phyloP scores from a whole-genome alignment of 345 rosid genomes.

The sweet orange (Citrus sinensis) region DNA sequence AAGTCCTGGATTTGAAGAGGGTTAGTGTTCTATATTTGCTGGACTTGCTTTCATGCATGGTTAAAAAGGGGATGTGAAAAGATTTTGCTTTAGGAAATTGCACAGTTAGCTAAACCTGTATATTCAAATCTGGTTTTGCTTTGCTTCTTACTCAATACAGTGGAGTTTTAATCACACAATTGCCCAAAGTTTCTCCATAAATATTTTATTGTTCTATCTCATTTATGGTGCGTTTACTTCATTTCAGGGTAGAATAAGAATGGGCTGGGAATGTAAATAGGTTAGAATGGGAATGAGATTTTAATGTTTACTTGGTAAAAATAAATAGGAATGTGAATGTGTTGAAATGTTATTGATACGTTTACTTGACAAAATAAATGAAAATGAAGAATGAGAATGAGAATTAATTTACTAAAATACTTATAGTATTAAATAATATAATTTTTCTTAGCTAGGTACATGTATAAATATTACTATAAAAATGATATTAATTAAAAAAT shows the following conservation, averaged over 20 bases:
- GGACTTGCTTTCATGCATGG: background rate
- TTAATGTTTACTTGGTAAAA: too few species aligned
- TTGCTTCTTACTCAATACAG: background rate
- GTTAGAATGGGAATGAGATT: too few species aligned
- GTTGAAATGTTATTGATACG: rapidly evolving
- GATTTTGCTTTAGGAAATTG: background rate
- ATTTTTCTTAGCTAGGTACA: too few species aligned
- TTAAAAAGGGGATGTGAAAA: background rate
- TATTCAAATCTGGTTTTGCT: background rate
- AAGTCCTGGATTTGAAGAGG: background rate
- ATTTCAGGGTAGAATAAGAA: too few species aligned
- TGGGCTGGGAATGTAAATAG: too few species aligned
- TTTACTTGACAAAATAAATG: too few species aligned
- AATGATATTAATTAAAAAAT: too few species aligned
- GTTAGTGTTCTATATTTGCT: background rate
- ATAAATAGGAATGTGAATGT: too few species aligned
- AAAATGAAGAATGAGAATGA: too few species aligned
- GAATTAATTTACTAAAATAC: too few species aligned
- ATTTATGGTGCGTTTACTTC: background rate
- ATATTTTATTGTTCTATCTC: background rate
- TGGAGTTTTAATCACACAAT: background rate
- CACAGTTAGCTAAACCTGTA: background rate
- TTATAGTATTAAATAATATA: too few species aligned
- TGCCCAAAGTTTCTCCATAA: background rate
- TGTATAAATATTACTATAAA: too few species aligned